Evolutionary conservation across 305 asterid species (phyloP), one percentile per base, ranked within the genome.

Genomic region (Fraxinus xanthoxyloides): DNA sequence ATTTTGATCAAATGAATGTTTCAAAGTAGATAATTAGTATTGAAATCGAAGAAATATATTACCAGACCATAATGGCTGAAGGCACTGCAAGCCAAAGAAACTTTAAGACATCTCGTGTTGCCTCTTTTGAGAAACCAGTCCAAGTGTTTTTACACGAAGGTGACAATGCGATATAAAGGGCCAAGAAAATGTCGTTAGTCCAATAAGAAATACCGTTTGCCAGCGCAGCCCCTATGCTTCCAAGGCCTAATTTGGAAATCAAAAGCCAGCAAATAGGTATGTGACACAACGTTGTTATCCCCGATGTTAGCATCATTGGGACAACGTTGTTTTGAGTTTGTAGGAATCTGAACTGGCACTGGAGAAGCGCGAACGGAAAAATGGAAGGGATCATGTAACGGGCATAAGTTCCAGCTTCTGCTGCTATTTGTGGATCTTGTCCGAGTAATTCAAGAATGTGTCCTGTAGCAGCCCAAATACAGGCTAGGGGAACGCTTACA

Each of bases 401-500:
- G 0, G 95, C 90, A 32, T 90, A 91, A 1, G 34, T 69, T 12
- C 91, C 93, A 17, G 93, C 95, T 56, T 90, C 90, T 1, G 86
- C 87, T n/a, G 95, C 81, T 63, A 91, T 90, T 24, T 92, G 89
- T 0, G 88, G 87, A 82, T 90, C 92, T 72, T 91, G 95, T 1
- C 95, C 93, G 1, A 90, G 80, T 0, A 91, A n/a, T 84, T 21
- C 80, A 0, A 92, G 93, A 40, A 90, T 88, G 43, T 77, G 85
- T 0, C 91, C 93, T 1, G 95, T 90, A 1, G 91, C 85, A 7
- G 90, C 92, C 95, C 92, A 91, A 24, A 83, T 86, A 77, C 88
- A 72, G 13, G 95, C 94, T 0, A 92, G 85, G 1, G 95, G 95
- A 38, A 92, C 78, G 74, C 95, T 86, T 6, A 81, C 91, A 0